phyloP scores from a whole-genome alignment of 2,329 filamentous ascomycete genomes.

The Sporothrix brasiliensis region DNA sequence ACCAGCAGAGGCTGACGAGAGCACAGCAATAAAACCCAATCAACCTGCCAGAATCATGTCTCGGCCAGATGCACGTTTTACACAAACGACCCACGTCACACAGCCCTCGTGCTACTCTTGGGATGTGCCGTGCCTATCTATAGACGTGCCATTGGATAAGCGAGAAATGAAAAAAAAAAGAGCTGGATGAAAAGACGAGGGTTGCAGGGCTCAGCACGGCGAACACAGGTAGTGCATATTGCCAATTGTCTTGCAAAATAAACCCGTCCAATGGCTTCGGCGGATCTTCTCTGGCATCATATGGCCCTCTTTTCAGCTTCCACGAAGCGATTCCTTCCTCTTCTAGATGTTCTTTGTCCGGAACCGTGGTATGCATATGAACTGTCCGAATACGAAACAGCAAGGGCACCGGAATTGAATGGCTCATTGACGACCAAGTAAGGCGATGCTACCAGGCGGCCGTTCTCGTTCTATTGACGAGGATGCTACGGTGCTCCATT shows the following conservation, averaged over 20 bases:
- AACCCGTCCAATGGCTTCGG: not conserved
- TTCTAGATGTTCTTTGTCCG: not conserved
- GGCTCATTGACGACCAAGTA: not conserved
- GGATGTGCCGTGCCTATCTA: slow-evolving; percentile 3
- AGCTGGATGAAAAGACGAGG: not conserved
- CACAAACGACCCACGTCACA: not conserved
- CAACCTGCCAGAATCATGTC: slow-evolving; percentile 28
- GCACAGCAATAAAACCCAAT: slow-evolving; percentile 1
- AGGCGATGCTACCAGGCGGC: not conserved
- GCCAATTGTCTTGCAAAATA: slow-evolving; percentile 16
- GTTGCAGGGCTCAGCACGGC: not conserved
- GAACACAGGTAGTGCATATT: slow-evolving; percentile 6
- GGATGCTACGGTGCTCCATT: not conserved
- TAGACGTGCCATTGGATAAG: not conserved
- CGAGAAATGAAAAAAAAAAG: not conserved
- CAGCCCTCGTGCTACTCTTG: not conserved
- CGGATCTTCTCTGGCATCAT: not conserved
- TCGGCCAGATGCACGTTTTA: slow-evolving; percentile 18
- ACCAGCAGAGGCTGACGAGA: not conserved
- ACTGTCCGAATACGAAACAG: not conserved
- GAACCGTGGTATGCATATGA: not conserved
- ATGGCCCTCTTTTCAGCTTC: slow-evolving; percentile 14
- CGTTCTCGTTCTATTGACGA: not conserved
- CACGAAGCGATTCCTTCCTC: not conserved
- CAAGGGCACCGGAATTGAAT: not conserved